Base-by-base conservation (phyloP, 176 grass and related monocot genomes). In the Areca catechu region DNA sequence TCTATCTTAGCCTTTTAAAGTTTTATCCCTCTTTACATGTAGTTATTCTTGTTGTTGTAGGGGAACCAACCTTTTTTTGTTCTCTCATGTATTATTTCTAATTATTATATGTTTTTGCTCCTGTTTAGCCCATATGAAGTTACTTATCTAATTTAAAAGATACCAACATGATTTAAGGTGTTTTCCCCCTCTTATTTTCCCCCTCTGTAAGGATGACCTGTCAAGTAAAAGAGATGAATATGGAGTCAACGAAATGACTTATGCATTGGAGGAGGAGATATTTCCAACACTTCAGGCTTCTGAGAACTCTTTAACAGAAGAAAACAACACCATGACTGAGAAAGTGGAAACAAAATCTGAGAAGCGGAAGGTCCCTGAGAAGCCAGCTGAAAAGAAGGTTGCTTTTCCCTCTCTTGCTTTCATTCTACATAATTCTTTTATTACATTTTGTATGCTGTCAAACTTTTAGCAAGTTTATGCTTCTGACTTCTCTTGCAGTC, bases 221-320 rank as follows among this genome's bases (percentile, higher is more conserved):
- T 63, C 64, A 52, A 76, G 23, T 67, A 72, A 74, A 60, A 29
- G 72, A 43, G 86, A 71, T 20, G 74, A 58, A 57, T 95, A 95
- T 83, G 73, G 50, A 76, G 62, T 98, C 63, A 84, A 98, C 71
- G 79, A 82, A 47, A 98, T 98, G 93, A 92, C 68, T 73, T 98
- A 89, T 69, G 73, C 87, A 61, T 6, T 51, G 5, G 84, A 83
- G 60, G 93, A 98, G 69, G 93, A 89, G 66, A 63, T 98, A n/a
- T 85, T 80, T 88, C 78, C 80, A 49, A 51, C 51, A 51, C 30
- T 65, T 30, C 68, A 75, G 50, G 70, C 58, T 74, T 52, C 66
- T 57, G 76, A 52, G 61, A 65, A 66, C 29, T 53, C 74, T 54
- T 9, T 70, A 60, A 50, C 83, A 76, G 71, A 80, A 65, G 81